Evolutionary conservation across 495 filamentous ascomycete genomes (phyloP), one percentile per base, ranked within the genome.

Genomic region (Pseudomonodictys pantanalensis): DNA sequence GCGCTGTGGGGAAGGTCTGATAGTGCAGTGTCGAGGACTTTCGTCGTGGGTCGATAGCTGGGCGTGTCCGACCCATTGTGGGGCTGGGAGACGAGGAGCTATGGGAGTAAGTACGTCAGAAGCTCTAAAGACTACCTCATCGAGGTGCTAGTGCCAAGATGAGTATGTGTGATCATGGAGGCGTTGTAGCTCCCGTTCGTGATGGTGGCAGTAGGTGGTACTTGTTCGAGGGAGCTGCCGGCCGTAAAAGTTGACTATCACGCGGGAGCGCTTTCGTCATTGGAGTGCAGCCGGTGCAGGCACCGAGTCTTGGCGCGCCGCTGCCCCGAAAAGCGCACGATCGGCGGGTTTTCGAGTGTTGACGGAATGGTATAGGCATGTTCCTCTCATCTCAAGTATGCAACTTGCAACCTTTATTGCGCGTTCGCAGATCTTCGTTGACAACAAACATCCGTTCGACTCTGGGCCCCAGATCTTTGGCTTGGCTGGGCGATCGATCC

Each of bases 1-100:
- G 93, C 42, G 85, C 83, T 0, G 90, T 96, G 25, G 91, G 90
- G 69, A 98, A 97, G 45, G 93, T 97, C 67, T 97, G 91, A 74
- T 97, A 98, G 69, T 89, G 87, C 32, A 86, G 80, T 10, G 86
- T 87, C 4, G 87, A 88, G 46, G 87, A 88, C 57, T 85, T 78
- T 52, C 83, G 88, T 45, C 77, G 76, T 10, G 67, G 59, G 10
- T 68, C 46, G 18, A 65, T 60, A 17, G 48, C 32, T 26, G 66
- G 64, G 41, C 35, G 58, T 22, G 56, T 32, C 43, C 47, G 60
- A 15, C 52, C 45, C 60, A 63, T 63, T 52, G 53, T 24, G 45
- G 61, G 55, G 52, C 24, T 51, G 7, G 30, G 1, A 29, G 5
- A 20, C 30, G 24, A 20, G 38, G 32, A 15, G 18, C n/a, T 24